These are phyloP conservation scores for Gaeumannomyces tritici DNA, from an alignment of 2,329 filamentous ascomycete genomes.

Conservation along the genomic window DNA sequence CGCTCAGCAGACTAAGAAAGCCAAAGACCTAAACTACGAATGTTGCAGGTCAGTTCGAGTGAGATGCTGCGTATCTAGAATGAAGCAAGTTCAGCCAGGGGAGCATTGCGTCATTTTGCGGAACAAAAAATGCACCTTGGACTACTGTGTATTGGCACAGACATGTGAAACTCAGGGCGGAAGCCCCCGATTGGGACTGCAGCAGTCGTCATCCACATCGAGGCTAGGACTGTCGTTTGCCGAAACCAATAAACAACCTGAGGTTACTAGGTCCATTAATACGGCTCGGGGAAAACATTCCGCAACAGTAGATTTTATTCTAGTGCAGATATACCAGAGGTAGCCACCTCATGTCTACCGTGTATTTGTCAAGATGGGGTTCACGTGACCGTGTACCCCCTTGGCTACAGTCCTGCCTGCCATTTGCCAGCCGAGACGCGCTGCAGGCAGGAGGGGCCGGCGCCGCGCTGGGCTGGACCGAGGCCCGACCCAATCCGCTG, in stretches of 20 bases:
- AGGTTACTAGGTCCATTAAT: no score
- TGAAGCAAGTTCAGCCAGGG: neutral
- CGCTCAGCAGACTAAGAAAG: neutral
- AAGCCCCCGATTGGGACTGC: neutral
- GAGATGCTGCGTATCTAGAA: neutral
- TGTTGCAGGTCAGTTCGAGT: neutral
- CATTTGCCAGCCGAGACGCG: neutral
- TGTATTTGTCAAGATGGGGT: neutral
- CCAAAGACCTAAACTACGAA: neutral
- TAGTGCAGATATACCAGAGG: no score
- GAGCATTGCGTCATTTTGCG: neutral
- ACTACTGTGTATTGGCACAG: neutral
- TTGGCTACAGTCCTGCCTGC: no score
- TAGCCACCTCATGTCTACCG: no score
- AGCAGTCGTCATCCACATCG: neutral
- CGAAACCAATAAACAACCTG: no score
- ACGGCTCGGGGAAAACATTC: no score
- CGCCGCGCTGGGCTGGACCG: neutral
- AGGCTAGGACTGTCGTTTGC: neutral
- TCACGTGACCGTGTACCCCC: neutral
- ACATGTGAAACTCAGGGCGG: neutral
- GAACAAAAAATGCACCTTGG: neutral
- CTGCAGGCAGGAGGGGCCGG: neutral
- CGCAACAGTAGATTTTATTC: no score
- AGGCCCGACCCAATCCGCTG: neutral